A percentile compares a stretch with the other conserved stretches of the same genome.
These are phyloP conservation scores for Leersia perrieri DNA, from an alignment of 176 grass and related monocot species.

Conservation along the genomic window DNA sequence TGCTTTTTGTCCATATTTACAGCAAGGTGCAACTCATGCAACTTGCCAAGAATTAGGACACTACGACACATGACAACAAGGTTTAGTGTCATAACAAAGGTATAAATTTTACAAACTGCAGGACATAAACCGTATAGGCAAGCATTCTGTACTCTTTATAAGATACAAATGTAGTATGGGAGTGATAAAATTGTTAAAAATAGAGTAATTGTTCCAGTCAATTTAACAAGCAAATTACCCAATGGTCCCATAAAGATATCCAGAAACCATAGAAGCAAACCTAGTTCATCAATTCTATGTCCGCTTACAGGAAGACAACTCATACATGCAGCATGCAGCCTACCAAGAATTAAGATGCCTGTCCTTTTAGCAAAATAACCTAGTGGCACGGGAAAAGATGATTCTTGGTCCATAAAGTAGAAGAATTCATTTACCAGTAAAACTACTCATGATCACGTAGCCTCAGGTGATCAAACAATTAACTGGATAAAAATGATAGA, in stretches of 20 bases:
- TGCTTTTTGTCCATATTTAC: conserved; percentile 49
- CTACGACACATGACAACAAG: not conserved
- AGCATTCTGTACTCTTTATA: not conserved
- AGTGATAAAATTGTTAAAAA: not conserved
- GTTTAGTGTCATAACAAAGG: not conserved
- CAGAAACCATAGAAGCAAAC: not conserved
- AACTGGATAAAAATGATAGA: not conserved
- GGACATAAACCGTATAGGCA: not conserved
- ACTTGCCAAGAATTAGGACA: conserved; percentile 52
- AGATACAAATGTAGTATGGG: not conserved
- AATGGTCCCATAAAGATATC: not conserved
- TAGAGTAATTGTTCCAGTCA: not conserved
- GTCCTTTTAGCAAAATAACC: not conserved
- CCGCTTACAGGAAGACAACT: conserved; percentile 1
- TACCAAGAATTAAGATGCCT: not conserved
- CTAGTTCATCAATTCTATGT: not conserved
- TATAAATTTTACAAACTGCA: not conserved
- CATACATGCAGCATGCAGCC: conserved; percentile 4
- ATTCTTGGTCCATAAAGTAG: not conserved
- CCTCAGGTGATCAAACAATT: not conserved
- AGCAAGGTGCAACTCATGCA: conserved; percentile 26
- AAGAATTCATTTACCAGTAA: not conserved
- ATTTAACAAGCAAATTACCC: not conserved
- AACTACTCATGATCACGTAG: not conserved
- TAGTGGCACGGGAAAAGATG: not conserved